Conservation (phyloP, 805 yeast genomes). For the Yamadazyma paraphyllophila region DNA sequence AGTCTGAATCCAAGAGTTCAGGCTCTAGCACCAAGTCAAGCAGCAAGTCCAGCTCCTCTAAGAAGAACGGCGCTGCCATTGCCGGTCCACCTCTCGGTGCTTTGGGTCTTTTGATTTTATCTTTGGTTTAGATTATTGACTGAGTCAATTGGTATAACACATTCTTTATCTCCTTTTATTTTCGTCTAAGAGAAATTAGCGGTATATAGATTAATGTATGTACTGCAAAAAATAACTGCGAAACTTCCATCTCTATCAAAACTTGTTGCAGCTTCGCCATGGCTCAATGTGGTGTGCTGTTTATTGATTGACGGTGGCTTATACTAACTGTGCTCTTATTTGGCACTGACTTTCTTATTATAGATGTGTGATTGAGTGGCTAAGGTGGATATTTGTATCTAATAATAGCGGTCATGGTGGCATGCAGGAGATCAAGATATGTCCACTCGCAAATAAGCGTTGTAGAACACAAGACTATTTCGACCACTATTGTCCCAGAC, state of each 20-base stretch:
- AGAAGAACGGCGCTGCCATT: neutral
- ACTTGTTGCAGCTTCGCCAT: too few relatives aligned
- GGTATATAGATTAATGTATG: neutral
- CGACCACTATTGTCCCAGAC: too few relatives aligned
- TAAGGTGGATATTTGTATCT: too few relatives aligned
- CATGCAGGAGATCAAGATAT: too few relatives aligned
- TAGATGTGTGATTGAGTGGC: too few relatives aligned
- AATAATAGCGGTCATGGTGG: too few relatives aligned
- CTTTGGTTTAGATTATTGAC: neutral
- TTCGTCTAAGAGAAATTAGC: neutral
- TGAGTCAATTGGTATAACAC: neutral
- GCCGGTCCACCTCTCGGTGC: constrained; percentile 5
- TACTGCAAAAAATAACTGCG: neutral
- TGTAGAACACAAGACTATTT: too few relatives aligned
- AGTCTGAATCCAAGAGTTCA: neutral
- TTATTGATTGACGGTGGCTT: too few relatives aligned
- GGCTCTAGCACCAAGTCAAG: neutral
- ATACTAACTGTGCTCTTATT: too few relatives aligned
- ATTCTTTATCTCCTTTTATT: neutral
- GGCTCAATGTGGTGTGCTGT: too few relatives aligned
- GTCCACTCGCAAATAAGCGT: neutral
- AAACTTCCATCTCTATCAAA: neutral
- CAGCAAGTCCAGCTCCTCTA: neutral
- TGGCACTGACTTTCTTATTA: too few relatives aligned
- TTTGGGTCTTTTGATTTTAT: constrained; percentile 1